Conservation (phyloP, 768 basidiomycete species). For the Pleurotus platypus region DNA sequence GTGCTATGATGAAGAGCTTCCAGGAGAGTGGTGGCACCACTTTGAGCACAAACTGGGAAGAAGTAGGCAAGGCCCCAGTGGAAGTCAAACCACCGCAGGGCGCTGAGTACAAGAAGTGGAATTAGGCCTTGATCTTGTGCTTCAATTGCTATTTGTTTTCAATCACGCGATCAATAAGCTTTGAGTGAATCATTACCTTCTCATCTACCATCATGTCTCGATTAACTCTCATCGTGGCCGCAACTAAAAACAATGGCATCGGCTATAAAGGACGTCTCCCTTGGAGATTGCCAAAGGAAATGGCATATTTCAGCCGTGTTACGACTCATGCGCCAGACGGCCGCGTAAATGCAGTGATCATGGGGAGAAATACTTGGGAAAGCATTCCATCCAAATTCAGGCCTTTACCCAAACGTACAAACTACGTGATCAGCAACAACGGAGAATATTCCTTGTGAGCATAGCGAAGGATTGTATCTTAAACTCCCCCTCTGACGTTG, state of each 20-base stretch:
- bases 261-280: constrained; percentile 74
- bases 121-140: constrained; percentile 23
- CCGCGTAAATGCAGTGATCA: constrained; percentile 72
- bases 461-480: not conserved
- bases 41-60: constrained; percentile 93
- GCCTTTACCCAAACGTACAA: constrained; percentile 72
- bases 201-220: constrained; percentile 43
- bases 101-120: constrained; percentile 82
- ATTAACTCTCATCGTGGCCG: constrained; percentile 92
- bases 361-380: constrained; percentile 99
- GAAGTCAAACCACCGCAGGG: constrained; percentile 83
- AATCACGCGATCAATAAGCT: constrained; percentile 2
- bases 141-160: not conserved
- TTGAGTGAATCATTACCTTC: not conserved
- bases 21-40: constrained; percentile 93
- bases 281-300: constrained; percentile 86
- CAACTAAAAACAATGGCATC: constrained; percentile 84
- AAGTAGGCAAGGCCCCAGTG: constrained; percentile 67
- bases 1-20: constrained; percentile 99
- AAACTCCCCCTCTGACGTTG: not conserved
- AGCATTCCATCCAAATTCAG: constrained; percentile 84
- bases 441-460: constrained; percentile 15
- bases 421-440: constrained; percentile 64
- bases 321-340: constrained; percentile 58
- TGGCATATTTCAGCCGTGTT: constrained; percentile 88